Conservation (phyloP, 345 rosid species). For the Eucalyptus fibrosa region DNA sequence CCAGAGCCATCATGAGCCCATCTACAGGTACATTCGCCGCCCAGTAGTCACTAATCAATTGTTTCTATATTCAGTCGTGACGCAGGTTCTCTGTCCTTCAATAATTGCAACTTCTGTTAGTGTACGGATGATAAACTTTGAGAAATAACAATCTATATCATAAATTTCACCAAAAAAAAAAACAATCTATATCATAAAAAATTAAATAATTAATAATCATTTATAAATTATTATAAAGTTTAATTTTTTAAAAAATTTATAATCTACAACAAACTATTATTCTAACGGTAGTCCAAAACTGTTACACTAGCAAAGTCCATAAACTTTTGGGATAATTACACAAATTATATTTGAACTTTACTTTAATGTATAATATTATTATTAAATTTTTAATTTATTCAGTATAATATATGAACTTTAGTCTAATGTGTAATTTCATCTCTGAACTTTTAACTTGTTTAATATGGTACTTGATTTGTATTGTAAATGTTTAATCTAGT, state of each 20-base stretch:
- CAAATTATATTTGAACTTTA: neutral
- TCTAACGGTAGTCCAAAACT: accelerated
- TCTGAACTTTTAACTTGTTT: accelerated
- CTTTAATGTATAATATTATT: accelerated
- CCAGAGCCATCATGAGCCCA: neutral
- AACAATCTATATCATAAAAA: too few species aligned
- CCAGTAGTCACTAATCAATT: neutral
- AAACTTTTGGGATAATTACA: neutral
- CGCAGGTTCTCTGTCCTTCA: neutral
- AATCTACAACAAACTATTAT: accelerated
- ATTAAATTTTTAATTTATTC: accelerated
- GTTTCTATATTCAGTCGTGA: neutral
- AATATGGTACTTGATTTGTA: too few species aligned
- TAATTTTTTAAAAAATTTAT: accelerated
- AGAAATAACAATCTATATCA: too few species aligned
- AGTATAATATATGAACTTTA: too few species aligned
- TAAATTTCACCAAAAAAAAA: too few species aligned
- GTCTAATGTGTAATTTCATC: accelerated
- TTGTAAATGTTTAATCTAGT: too few species aligned
- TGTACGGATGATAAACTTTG: neutral
- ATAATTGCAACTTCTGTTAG: neutral
- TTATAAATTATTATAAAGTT: accelerated
- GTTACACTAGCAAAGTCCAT: accelerated
- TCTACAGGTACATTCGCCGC: neutral
- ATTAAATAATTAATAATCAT: neutral